Evolutionary conservation across 1,139 yeast species (phyloP).

Genomic region (Arxiozyma telluris): DNA sequence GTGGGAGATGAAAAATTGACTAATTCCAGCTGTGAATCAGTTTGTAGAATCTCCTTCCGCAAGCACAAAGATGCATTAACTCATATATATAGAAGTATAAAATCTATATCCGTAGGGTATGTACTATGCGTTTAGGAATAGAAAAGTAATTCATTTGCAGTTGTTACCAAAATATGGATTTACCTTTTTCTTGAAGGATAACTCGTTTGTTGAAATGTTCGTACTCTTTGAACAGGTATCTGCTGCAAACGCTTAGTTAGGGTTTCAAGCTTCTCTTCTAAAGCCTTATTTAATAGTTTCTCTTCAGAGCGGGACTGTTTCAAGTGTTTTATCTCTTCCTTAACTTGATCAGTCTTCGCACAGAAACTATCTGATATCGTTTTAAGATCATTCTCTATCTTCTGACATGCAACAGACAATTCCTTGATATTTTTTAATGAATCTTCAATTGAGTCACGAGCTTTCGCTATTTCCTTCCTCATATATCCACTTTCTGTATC

Average conservation of each 20-base stretch:
- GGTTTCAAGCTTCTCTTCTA: conserved; percentile 14
- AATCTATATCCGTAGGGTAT: not conserved
- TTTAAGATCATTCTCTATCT: conserved; percentile 16
- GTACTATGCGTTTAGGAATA: not conserved
- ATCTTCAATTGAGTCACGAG: conserved; percentile 47
- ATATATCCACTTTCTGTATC: conserved; percentile 56
- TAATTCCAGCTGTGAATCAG: too few species aligned
- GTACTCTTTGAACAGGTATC: conserved; percentile 20
- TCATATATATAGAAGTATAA: too few species aligned
- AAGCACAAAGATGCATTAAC: too few species aligned
- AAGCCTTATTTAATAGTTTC: conserved; percentile 9
- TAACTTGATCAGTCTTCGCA: conserved; percentile 26
- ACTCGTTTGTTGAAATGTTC: conserved; percentile 10
- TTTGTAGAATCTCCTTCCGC: not conserved
- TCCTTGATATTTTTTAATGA: conserved; percentile 38
- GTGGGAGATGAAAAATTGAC: conserved; percentile 35
- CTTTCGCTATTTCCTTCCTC: conserved; percentile 54
- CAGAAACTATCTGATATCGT: conserved; percentile 10
- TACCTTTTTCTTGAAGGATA: conserved; percentile 7
- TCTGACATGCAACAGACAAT: conserved; percentile 31
- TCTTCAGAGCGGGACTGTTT: conserved; percentile 27
- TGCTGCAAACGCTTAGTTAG: conserved; percentile 15
- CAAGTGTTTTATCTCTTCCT: conserved; percentile 24
- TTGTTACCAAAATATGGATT: not conserved
- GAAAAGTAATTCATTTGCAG: not conserved